A percentile compares a stretch with the other conserved stretches of the same genome.
Evolutionary conservation across 2,329 filamentous ascomycete species (phyloP).

Genomic region (Falciphora oryzae): DNA sequence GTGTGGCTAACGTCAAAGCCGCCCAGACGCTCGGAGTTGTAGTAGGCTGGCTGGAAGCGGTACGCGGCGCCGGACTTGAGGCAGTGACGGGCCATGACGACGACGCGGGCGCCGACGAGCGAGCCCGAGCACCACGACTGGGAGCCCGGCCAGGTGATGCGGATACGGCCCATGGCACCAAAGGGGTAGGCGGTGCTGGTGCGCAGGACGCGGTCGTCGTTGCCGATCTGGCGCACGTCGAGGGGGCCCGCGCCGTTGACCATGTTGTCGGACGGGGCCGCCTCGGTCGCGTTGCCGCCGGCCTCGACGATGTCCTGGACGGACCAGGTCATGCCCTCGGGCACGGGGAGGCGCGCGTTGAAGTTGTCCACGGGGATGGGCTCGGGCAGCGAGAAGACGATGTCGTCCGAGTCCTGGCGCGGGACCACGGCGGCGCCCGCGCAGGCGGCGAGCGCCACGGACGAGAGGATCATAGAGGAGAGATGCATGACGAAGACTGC

Average conservation of each 20-base stretch:
- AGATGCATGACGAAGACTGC: not conserved
- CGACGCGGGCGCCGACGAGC: slow-evolving; percentile 7
- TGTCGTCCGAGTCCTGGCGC: not conserved
- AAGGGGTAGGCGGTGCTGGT: slow-evolving; percentile 7
- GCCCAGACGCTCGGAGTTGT: slow-evolving; percentile 8
- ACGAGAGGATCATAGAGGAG: not conserved
- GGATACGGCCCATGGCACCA: slow-evolving; percentile 9
- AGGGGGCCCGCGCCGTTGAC: not conserved
- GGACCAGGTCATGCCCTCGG: not conserved
- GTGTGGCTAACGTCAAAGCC: not conserved
- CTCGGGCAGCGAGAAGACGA: not conserved
- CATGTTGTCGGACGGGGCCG: not conserved
- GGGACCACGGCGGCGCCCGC: slow-evolving; percentile 1
- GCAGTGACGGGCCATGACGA: slow-evolving; percentile 8
- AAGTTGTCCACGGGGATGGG: not conserved
- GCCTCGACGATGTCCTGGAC: not conserved
- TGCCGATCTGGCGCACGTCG: slow-evolving; percentile 3
- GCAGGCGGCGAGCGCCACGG: not conserved
- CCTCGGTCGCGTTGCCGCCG: slow-evolving; percentile 3
- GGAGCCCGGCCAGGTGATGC: not conserved
- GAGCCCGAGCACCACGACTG: slow-evolving; percentile 8
- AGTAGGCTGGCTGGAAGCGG: slow-evolving; percentile 10
- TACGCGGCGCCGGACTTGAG: slow-evolving; percentile 6
- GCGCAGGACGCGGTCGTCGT: slow-evolving; percentile 5
- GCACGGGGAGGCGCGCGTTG: not conserved